Evolutionary conservation across 208 protist species (phyloP).

Genomic region (Trypanosoma congolense): DNA sequence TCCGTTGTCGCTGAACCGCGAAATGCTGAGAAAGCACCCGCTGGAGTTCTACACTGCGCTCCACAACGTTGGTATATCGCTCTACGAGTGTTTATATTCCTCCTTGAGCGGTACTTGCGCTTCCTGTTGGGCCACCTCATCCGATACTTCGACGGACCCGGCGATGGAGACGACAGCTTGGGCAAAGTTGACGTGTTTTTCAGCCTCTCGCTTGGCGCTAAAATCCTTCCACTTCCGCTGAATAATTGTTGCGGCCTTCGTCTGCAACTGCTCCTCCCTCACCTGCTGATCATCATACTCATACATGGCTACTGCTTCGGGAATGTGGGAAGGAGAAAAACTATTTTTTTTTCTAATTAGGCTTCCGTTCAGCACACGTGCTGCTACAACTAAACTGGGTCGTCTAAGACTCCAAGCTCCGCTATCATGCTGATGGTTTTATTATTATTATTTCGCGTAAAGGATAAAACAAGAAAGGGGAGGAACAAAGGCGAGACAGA

Average conservation of each 20-base stretch:
- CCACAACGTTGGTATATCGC: constrained; percentile 46
- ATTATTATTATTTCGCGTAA: neutral
- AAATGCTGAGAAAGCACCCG: constrained; percentile 71
- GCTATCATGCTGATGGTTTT: no score
- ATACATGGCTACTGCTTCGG: constrained; percentile 25
- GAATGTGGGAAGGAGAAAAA: no score
- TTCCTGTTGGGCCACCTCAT: constrained; percentile 4
- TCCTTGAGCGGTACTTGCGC: constrained; percentile 12
- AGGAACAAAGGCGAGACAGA: no score
- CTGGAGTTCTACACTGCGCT: constrained; percentile 63
- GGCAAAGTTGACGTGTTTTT: neutral
- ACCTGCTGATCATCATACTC: constrained; percentile 42
- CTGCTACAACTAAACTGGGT: neutral
- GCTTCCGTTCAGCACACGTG: neutral
- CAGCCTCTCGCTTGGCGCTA: constrained; percentile 21
- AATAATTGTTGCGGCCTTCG: constrained; percentile 55
- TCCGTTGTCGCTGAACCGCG: constrained; percentile 67
- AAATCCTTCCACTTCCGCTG: constrained; percentile 64
- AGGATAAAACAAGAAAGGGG: constrained; percentile 3
- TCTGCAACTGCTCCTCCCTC: constrained; percentile 44
- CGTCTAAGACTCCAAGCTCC: no score
- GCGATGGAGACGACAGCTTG: constrained; percentile 7
- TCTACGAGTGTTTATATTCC: constrained; percentile 64
- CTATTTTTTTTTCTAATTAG: no score
- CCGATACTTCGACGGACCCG: constrained; percentile 5